A percentile compares a stretch with the other conserved stretches of the same genome.
These are phyloP conservation scores for Colletotrichum brevisporum DNA, from an alignment of 2,329 filamentous ascomycete genomes.

Conservation along the genomic window DNA sequence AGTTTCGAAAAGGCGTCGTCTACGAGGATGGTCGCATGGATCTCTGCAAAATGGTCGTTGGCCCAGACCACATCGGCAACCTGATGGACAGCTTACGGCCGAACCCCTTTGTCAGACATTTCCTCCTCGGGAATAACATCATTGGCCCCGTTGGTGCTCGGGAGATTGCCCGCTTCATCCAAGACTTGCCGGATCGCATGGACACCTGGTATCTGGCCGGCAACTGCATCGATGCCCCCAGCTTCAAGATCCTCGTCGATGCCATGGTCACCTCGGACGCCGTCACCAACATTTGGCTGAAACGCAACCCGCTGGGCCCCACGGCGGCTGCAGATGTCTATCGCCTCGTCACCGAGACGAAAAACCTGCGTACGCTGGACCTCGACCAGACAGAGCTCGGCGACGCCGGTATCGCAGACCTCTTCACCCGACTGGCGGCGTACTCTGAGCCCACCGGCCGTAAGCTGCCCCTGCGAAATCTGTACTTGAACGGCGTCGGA, in stretches of 20 bases:
- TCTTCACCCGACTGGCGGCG: conserved; percentile 56
- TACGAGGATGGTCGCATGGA: conserved; percentile 68
- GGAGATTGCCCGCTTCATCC: conserved; percentile 61
- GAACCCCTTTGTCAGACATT: conserved; percentile 64
- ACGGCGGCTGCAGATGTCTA: conserved; percentile 56
- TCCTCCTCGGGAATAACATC: conserved; percentile 69
- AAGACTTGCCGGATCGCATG: conserved; percentile 61
- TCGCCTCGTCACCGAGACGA: conserved; percentile 58
- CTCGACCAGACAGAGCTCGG: conserved; percentile 68
- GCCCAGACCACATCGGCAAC: conserved; percentile 63
- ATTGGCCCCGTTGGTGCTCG: conserved; percentile 63
- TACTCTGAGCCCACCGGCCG: conserved; percentile 46
- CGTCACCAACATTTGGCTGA: conserved; percentile 67
- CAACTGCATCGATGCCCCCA: conserved; percentile 63
- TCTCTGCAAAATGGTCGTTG: conserved; percentile 69
- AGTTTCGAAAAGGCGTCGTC: conserved; percentile 56
- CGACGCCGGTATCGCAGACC: conserved; percentile 58
- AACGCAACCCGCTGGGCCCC: conserved; percentile 65
- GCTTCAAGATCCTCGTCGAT: conserved; percentile 59
- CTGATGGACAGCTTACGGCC: conserved; percentile 63
- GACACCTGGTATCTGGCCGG: conserved; percentile 70
- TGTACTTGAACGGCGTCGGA: conserved; percentile 56
- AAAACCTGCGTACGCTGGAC: conserved; percentile 63
- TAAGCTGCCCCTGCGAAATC: conserved; percentile 50
- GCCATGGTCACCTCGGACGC: conserved; percentile 58